A percentile compares a stretch with the other conserved stretches of the same genome.
Evolutionary conservation across 306 rosid species (phyloP).

Genomic region (Parietaria judaica): DNA sequence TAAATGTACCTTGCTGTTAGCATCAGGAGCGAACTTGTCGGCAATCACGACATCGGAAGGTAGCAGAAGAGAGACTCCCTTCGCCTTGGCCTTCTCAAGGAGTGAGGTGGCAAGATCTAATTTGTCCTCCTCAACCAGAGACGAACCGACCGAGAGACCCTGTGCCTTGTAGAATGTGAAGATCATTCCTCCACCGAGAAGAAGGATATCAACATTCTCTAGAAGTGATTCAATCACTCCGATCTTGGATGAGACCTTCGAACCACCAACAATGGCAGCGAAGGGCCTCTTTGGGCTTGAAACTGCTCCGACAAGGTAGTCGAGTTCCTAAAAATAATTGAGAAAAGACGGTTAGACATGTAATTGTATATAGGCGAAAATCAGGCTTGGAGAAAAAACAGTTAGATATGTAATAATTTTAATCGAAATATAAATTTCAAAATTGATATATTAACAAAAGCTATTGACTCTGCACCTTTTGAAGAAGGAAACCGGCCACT

Average conservation of each 20-base stretch:
- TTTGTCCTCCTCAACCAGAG: conserved; percentile 95
- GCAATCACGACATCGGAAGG: conserved; percentile 92
- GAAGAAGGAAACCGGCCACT: conserved; percentile 95
- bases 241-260: conserved; percentile 96
- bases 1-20: conserved; percentile 86
- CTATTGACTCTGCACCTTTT: conserved; percentile 44
- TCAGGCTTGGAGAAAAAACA: too few species aligned
- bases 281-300: conserved; percentile 90
- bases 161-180: conserved; percentile 99
- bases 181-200: conserved; percentile 99
- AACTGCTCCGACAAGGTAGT: conserved; percentile 98
- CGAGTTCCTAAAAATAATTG: conserved; percentile 63
- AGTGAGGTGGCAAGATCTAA: conserved; percentile 82
- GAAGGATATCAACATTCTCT: conserved; percentile 76
- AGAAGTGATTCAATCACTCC: conserved; percentile 95
- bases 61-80: conserved; percentile 91
- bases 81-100: conserved; percentile 76
- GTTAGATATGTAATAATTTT: too few species aligned
- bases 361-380: neutral
- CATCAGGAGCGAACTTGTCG: conserved; percentile 97
- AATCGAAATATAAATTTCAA: too few species aligned
- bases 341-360: neutral
- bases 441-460: too few species aligned
- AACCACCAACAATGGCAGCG: conserved; percentile 99
- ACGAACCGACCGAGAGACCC: conserved; percentile 93